Conservation (phyloP, 352 stramenopile species). For the Phytophthora hybrid region DNA sequence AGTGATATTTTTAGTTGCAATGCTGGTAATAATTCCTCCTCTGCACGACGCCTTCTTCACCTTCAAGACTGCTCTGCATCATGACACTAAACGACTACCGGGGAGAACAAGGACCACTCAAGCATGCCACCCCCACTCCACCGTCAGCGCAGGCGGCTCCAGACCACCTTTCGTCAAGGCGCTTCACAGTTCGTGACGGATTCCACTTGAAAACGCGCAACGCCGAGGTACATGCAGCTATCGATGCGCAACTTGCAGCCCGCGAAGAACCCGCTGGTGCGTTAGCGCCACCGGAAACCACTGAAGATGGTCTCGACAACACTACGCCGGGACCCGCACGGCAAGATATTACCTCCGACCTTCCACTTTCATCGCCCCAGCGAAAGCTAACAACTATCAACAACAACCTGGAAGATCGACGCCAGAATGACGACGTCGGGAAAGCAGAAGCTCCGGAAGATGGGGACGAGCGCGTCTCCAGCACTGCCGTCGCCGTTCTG, state of each 20-base stretch:
- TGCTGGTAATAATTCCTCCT: background rate
- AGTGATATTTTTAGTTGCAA: background rate
- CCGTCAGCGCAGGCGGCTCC: background rate
- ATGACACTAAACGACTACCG: constrained; percentile 15
- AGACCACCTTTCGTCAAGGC: constrained; percentile 31
- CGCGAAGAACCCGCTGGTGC: constrained; percentile 1
- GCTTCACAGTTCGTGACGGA: constrained; percentile 72
- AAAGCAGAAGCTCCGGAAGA: background rate
- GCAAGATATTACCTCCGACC: constrained; percentile 9
- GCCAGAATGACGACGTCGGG: constrained; percentile 4
- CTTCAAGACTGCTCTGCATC: background rate
- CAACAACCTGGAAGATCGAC: constrained; percentile 24
- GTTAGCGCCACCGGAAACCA: constrained; percentile 4
- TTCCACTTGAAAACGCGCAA: constrained; percentile 76
- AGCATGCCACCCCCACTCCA: background rate
- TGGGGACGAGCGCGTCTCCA: constrained; percentile 3
- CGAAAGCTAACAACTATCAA: constrained; percentile 3
- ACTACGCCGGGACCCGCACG: constrained; percentile 16
- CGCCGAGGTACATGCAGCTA: constrained; percentile 48
- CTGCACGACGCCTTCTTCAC: too few relatives aligned
- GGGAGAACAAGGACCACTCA: background rate
- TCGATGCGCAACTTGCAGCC: constrained; percentile 50
- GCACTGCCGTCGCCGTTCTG: constrained; percentile 13
- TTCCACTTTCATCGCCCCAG: background rate
- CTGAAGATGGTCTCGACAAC: background rate